Evolutionary conservation across 2,329 filamentous ascomycete genomes (phyloP).

Genomic region (Arachnomyces sp.): DNA sequence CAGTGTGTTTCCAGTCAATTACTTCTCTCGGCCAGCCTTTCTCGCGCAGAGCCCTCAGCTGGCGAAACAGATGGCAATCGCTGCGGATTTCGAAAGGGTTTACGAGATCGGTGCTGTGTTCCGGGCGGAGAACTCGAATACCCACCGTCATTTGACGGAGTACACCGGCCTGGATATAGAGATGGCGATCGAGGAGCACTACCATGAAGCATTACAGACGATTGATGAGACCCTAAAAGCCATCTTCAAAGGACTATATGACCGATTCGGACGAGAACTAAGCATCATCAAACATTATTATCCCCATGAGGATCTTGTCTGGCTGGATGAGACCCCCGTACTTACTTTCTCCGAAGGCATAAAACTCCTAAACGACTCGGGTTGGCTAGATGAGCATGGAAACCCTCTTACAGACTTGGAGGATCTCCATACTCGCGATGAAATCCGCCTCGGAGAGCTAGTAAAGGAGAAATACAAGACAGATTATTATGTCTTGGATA

Average conservation of each 20-base stretch:
- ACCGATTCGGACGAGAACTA: slow-evolving; percentile 62
- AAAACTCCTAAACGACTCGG: slow-evolving; percentile 69
- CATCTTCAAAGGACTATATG: slow-evolving; percentile 66
- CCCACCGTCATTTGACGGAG: slow-evolving; percentile 86
- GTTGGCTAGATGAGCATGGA: slow-evolving; percentile 70
- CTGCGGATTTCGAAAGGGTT: slow-evolving; percentile 79
- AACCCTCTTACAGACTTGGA: slow-evolving; percentile 63
- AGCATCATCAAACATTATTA: slow-evolving; percentile 75
- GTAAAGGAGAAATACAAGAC: slow-evolving; percentile 81
- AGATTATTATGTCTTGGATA: slow-evolving; percentile 91
- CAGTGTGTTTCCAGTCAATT: slow-evolving; percentile 85
- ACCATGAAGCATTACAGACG: slow-evolving; percentile 74
- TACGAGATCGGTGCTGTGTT: slow-evolving; percentile 90
- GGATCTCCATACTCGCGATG: slow-evolving; percentile 76
- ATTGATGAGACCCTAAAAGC: slow-evolving; percentile 75
- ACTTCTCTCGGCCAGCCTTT: slow-evolving; percentile 81
- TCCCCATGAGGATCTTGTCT: slow-evolving; percentile 78
- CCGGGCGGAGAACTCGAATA: slow-evolving; percentile 92
- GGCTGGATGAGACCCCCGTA: slow-evolving; percentile 76
- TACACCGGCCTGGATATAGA: slow-evolving; percentile 90
- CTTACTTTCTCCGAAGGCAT: slow-evolving; percentile 75
- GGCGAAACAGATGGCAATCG: slow-evolving; percentile 87
- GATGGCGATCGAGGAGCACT: slow-evolving; percentile 83
- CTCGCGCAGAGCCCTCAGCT: slow-evolving; percentile 86
- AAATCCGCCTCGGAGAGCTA: slow-evolving; percentile 75